phyloP scores from a whole-genome alignment of 208 protist species.

The Angomonas desouzai region DNA sequence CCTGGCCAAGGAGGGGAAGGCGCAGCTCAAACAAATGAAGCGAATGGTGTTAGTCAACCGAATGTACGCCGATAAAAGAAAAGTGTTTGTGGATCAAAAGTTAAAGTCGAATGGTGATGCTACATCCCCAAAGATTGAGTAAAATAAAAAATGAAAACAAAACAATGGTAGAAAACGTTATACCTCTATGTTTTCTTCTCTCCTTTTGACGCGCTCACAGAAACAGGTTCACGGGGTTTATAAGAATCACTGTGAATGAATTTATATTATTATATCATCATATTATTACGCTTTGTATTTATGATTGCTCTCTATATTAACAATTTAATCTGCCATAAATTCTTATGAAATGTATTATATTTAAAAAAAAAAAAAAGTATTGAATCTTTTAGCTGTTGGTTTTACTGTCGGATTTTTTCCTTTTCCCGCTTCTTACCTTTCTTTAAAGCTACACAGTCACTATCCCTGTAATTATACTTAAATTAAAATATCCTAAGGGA shows the following conservation, averaged over 20 bases:
- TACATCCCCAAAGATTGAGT: slow-evolving; percentile 12
- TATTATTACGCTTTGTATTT: slow-evolving; percentile 5
- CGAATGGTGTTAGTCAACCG: slow-evolving; percentile 83
- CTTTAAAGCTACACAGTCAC: not conserved
- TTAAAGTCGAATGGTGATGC: not conserved
- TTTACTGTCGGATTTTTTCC: not conserved
- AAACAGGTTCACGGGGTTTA: no score
- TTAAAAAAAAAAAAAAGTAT: slow-evolving; percentile 10
- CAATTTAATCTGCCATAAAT: no score
- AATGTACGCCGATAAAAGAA: slow-evolving; percentile 60
- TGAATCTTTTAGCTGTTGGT: slow-evolving; percentile 2
- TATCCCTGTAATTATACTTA: not conserved
- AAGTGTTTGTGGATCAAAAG: slow-evolving; percentile 56
- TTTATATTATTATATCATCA: not conserved
- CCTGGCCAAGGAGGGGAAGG: slow-evolving; percentile 37
- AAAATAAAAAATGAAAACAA: not conserved
- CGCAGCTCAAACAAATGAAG: slow-evolving; percentile 74
- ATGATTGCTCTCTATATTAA: no score
- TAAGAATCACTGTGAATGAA: no score
- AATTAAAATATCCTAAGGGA: no score
- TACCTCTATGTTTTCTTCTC: not conserved
- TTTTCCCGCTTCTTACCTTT: not conserved
- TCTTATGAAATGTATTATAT: no score
- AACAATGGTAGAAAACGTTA: not conserved
- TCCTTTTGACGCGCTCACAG: no score